Evolutionary conservation across 768 basidiomycete genomes (phyloP), one percentile per base, ranked within the genome.

Genomic region (Auricularia sp.): DNA sequence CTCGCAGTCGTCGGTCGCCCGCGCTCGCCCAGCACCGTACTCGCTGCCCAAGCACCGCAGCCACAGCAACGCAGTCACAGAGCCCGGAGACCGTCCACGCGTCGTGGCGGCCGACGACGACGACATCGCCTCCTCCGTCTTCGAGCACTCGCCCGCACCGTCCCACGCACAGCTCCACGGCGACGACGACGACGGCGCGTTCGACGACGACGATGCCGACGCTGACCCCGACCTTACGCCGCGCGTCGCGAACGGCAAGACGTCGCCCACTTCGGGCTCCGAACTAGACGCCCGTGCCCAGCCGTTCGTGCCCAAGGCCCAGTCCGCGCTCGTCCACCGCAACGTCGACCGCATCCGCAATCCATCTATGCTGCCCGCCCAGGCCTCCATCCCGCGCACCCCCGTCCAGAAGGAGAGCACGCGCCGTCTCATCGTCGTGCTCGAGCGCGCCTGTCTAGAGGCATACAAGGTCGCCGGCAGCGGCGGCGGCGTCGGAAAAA

Each of bases 391-490:
- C 34, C 77, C 78, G 14, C 65, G 68, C 65, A 76, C 77, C n/a
- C 70, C 70, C 33, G 72, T 71, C 23, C 77, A 77, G 64, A 78
- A 78, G 71, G 78, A 79, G 64, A 72, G 69, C 62, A 77, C 76
- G 5, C 71, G 94, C 34, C 78, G 89, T 61, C 80, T 99, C 18
- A 97, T 89, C 67, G 95, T 99, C 61, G 82, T 99, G 10, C 79
- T 99, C 54, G 91, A 92, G 73, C 89, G 95, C 72, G 96, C 97
- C 0, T 99, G 97, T 72, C 79, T 99, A 62, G 96, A 98, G 78
- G 91, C 93, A 3, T 98, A 98, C 78, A 84, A 90, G 66, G 83
- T 97, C 67, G 86, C 87, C 56, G 80, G 84, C 56, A 81, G 83
- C 33, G 77, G 71, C 0, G 61, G 67, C 21, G 67, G 66, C 53